phyloP scores from a whole-genome alignment of 208 protist genomes.

The Leishmania guyanensis region DNA sequence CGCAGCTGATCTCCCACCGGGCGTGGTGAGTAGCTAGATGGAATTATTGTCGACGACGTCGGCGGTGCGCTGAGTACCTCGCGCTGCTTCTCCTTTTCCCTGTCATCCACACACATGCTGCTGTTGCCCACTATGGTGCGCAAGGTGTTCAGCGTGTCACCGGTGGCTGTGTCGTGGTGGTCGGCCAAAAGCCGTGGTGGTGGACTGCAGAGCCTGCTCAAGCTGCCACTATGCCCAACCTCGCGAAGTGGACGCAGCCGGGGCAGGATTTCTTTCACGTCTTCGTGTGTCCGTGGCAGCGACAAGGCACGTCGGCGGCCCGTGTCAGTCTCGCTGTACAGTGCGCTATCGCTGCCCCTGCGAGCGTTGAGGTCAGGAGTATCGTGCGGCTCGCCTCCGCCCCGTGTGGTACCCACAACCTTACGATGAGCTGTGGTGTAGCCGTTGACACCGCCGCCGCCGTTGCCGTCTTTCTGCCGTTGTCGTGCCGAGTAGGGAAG shows the following conservation, averaged over 20 bases:
- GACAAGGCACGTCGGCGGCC: conserved; percentile 23
- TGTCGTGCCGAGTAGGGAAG: conserved; percentile 7
- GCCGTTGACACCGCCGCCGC: background rate
- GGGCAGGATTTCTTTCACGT: conserved; percentile 23
- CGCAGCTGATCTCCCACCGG: conserved; percentile 10
- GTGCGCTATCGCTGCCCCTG: background rate
- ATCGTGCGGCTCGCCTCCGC: background rate
- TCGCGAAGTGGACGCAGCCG: conserved; percentile 21
- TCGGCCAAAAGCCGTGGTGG: background rate
- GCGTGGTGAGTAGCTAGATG: background rate
- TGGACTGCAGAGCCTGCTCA: background rate
- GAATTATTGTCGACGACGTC: background rate
- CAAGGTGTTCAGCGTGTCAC: background rate
- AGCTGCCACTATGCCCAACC: background rate
- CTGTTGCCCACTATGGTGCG: background rate
- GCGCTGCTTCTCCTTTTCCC: background rate
- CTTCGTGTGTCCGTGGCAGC: conserved; percentile 23
- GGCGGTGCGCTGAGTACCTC: conserved; percentile 5
- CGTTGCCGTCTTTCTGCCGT: background rate
- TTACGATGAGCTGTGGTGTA: background rate
- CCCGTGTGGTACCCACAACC: background rate
- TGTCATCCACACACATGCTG: background rate
- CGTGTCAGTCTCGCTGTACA: background rate
- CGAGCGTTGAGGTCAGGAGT: background rate
- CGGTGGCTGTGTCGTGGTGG: background rate